These are phyloP conservation scores for Fusarium kyushuense DNA, from an alignment of 2,329 filamentous ascomycete species.

Conservation along the genomic window DNA sequence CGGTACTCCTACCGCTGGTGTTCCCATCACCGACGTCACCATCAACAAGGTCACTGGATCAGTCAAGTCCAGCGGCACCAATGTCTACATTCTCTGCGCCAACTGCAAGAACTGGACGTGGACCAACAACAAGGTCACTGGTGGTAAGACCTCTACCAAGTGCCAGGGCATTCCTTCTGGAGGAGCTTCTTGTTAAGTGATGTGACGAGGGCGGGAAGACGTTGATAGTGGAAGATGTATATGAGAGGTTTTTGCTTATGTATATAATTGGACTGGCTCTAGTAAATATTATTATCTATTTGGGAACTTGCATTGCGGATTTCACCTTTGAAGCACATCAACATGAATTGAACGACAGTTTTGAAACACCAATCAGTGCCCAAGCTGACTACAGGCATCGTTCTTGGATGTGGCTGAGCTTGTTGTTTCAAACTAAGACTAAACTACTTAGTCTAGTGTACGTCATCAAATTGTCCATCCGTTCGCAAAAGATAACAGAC, in stretches of 20 bases:
- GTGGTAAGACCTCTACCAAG: constrained; percentile 57
- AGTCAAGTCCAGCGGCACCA: constrained; percentile 54
- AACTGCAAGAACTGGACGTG: constrained; percentile 65
- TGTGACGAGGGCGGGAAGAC: not conserved
- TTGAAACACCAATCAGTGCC: not conserved
- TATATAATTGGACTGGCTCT: not conserved
- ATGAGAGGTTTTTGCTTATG: not conserved
- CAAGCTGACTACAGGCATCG: not conserved
- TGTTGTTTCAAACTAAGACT: not conserved
- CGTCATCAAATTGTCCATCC: not conserved
- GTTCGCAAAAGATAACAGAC: not conserved
- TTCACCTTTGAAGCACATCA: no score
- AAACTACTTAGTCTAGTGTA: not conserved
- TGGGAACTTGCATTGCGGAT: no score
- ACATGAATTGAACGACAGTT: not conserved
- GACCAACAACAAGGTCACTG: constrained; percentile 61
- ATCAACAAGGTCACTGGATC: constrained; percentile 59
- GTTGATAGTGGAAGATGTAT: not conserved
- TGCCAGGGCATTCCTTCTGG: constrained; percentile 48
- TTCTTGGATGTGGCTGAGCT: not conserved
- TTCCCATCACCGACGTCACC: constrained; percentile 65
- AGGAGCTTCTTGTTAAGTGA: constrained; percentile 42
- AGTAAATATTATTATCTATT: not conserved
- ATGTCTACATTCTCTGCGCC: constrained; percentile 67
- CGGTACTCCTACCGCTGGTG: constrained; percentile 60